Evolutionary conservation across 805 yeast species (phyloP).

Genomic region (Wickerhamomyces ciferrii): DNA sequence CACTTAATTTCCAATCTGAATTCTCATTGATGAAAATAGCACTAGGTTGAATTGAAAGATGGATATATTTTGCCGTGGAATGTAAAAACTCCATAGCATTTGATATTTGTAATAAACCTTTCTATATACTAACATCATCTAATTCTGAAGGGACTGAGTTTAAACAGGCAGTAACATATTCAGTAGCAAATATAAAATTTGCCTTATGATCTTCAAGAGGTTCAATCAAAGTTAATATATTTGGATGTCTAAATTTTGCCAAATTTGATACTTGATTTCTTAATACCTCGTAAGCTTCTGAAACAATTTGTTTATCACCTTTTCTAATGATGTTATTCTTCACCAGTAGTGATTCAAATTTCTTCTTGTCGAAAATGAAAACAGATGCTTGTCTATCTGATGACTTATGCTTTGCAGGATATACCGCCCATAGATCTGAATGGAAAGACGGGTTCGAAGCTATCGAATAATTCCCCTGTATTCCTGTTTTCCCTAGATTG

Average conservation of each 20-base stretch:
- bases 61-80: slow-evolving; percentile 66
- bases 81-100: slow-evolving; percentile 83
- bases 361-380: slow-evolving; percentile 80
- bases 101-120: slow-evolving; percentile 76
- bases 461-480: slow-evolving; percentile 60
- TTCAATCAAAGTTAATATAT: slow-evolving; percentile 76
- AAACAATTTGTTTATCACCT: slow-evolving; percentile 40
- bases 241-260: slow-evolving; percentile 86
- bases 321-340: slow-evolving; percentile 44
- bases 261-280: slow-evolving; percentile 64
- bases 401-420: slow-evolving; percentile 72
- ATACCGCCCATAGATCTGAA: slow-evolving; percentile 80
- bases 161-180: slow-evolving; percentile 59
- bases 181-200: slow-evolving; percentile 79
- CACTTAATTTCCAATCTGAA: slow-evolving; percentile 93
- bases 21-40: slow-evolving; percentile 73
- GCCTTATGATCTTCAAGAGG: slow-evolving; percentile 84
- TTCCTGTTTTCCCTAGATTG: slow-evolving; percentile 47
- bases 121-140: slow-evolving; percentile 70
- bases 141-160: slow-evolving; percentile 39
- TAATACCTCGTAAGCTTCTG: slow-evolving; percentile 64
- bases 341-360: slow-evolving; percentile 51
- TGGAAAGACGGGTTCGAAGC: slow-evolving; percentile 67
- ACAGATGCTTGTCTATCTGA: slow-evolving; percentile 69
- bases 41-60: slow-evolving; percentile 72